Evolutionary conservation across 2,329 filamentous ascomycete species (phyloP), one percentile per base, ranked within the genome.

Genomic region (Colletotrichum aenigma): DNA sequence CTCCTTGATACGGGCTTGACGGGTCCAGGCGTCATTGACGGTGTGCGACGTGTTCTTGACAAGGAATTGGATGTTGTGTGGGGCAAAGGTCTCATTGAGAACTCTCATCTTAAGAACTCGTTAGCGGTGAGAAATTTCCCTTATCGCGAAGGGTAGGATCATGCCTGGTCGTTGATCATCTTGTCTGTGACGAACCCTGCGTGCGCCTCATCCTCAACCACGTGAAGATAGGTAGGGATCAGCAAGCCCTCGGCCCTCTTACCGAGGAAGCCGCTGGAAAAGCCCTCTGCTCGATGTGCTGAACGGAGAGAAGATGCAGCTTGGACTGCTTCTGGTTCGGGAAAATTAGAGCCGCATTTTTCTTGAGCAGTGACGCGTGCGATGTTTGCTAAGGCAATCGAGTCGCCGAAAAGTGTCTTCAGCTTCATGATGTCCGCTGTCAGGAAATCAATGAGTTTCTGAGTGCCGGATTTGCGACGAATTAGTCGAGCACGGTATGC

Each of bases 21-120:
- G 43, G 16, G 76, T 75, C 74, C 70, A 77, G 36, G 60, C 61
- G 24, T 70, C 43, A 28, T 76, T 76, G 30, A 77, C 70, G 4
- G 70, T 77, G 56, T 68, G 70, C 12, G 56, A 64, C 4, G 48
- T 58, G 30, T 62, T 28, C 24, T 32, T 73, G 38, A 77, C 74
- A 24, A 70, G 48, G 18, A 77, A 77, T 4, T 74, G 65, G 28
- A 77, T 74, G 7, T 74, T 76, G 56, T 74, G 73, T 2, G 74
- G 60, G 1, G 66, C 62, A 28, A 76, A 77, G 1, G 66, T 74
- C 43, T 67, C 58, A 34, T 77, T 76, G 28, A 77, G 61, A 6
- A 76, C 75, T 12, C 43, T 55, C 48, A 76, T 75, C 69, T 77
- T 9, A 1, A 24, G 26, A n/a, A 30, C 8, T 21, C 8, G 15